These are phyloP conservation scores for Dactylellina parvicollis DNA, from an alignment of 2,329 filamentous ascomycete genomes.

Conservation along the genomic window DNA sequence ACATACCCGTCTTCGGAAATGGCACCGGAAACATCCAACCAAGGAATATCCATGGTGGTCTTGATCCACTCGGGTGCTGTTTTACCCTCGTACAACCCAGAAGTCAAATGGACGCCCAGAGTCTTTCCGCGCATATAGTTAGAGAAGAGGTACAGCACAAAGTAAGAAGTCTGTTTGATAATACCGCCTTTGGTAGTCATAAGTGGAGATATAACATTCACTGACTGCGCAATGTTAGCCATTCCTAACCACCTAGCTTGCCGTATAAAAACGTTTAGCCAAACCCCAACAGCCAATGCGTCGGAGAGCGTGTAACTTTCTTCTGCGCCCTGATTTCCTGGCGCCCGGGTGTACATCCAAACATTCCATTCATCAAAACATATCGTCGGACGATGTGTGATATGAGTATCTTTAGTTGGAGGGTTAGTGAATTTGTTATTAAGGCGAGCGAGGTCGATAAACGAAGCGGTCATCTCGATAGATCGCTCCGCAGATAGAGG, in stretches of 20 bases:
- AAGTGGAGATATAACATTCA: slow-evolving; percentile 80
- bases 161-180: slow-evolving; percentile 78
- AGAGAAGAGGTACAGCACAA: slow-evolving; percentile 75
- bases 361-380: slow-evolving; percentile 90
- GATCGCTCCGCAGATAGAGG: slow-evolving; percentile 77
- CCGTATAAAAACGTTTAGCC: slow-evolving; percentile 79
- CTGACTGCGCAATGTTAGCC: slow-evolving; percentile 80
- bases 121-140: slow-evolving; percentile 78
- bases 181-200: slow-evolving; percentile 75
- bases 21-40: slow-evolving; percentile 74
- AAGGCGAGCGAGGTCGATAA: slow-evolving; percentile 78
- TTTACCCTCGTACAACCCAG: slow-evolving; percentile 72
- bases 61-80: slow-evolving; percentile 74
- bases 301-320: slow-evolving; percentile 79
- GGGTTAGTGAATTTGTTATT: slow-evolving; percentile 65
- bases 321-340: slow-evolving; percentile 76
- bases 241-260: slow-evolving; percentile 77
- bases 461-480: slow-evolving; percentile 73
- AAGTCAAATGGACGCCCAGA: slow-evolving; percentile 72
- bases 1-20: slow-evolving; percentile 68
- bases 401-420: slow-evolving; percentile 58
- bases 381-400: slow-evolving; percentile 74
- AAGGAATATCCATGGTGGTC: slow-evolving; percentile 74
- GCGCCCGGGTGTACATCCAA: slow-evolving; percentile 77
- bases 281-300: slow-evolving; percentile 77